Evolutionary conservation across 352 stramenopile species (phyloP).

Genomic region (Phytophthora sp.): DNA sequence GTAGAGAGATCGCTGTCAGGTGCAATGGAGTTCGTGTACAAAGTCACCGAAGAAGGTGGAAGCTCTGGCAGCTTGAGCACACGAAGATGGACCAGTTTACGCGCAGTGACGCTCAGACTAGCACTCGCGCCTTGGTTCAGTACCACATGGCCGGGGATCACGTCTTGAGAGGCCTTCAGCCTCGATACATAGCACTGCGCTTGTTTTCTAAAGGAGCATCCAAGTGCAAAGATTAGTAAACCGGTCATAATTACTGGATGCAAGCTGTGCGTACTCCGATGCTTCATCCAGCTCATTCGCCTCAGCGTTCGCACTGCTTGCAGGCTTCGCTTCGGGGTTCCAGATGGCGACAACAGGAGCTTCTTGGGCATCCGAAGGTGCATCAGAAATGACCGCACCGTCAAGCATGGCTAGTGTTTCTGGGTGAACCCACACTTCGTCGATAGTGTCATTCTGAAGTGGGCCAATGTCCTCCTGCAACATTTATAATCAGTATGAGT

Average conservation of each 20-base stretch:
- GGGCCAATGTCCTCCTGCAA: slow-evolving; percentile 20
- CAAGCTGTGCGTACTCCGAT: slow-evolving; percentile 19
- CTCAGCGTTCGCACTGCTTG: neutral
- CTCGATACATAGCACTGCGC: slow-evolving; percentile 36
- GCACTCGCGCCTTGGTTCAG: slow-evolving; percentile 35
- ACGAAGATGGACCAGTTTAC: slow-evolving; percentile 43
- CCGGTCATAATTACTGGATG: no score
- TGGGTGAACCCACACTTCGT: slow-evolving; percentile 77
- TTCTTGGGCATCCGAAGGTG: slow-evolving; percentile 38
- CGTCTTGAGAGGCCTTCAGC: slow-evolving; percentile 46
- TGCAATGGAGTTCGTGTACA: slow-evolving; percentile 27
- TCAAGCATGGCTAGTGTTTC: slow-evolving; percentile 66
- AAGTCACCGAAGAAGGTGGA: slow-evolving; percentile 30
- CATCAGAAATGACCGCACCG: slow-evolving; percentile 45
- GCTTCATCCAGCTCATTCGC: slow-evolving; percentile 14
- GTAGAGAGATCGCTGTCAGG: neutral
- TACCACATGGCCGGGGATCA: slow-evolving; percentile 41
- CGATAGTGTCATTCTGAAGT: slow-evolving; percentile 34
- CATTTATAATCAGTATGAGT: neutral
- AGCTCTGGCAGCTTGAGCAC: slow-evolving; percentile 63
- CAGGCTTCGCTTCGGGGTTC: slow-evolving; percentile 17
- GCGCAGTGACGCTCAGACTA: slow-evolving; percentile 20
- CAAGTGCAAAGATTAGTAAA: neutral
- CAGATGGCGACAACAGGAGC: slow-evolving; percentile 49
- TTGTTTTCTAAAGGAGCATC: slow-evolving; percentile 14